phyloP scores from a whole-genome alignment of 345 rosid genomes.

The Euphorbia lathyris region DNA sequence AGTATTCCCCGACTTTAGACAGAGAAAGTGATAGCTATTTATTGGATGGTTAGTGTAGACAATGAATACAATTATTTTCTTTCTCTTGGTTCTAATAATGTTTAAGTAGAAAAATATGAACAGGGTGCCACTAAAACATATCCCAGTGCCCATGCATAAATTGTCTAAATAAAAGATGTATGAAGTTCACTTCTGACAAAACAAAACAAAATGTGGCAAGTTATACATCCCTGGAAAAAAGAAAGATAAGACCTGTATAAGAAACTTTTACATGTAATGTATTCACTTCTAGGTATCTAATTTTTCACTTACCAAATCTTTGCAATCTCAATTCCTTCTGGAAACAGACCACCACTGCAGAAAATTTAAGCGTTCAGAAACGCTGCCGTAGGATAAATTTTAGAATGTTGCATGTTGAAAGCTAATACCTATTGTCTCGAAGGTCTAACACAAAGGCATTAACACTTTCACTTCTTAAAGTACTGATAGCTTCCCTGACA shows the following conservation, averaged over 20 bases:
- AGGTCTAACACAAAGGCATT: conserved; percentile 87
- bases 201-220: too few species aligned
- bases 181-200: not conserved
- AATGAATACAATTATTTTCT: not conserved
- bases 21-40: not conserved
- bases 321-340: conserved; percentile 96
- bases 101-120: not conserved
- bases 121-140: not conserved
- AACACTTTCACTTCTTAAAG: conserved; percentile 60
- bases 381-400: conserved; percentile 21
- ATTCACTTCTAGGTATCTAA: not conserved
- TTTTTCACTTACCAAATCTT: conserved; percentile 69
- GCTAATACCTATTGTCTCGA: conserved; percentile 88
- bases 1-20: not conserved
- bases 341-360: conserved; percentile 95
- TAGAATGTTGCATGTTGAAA: conserved; percentile 20
- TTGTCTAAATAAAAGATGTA: not conserved
- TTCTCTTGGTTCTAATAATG: not conserved
- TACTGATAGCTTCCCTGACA: conserved; percentile 74
- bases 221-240: too few species aligned
- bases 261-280: not conserved
- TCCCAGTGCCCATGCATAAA: not conserved
- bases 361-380: conserved; percentile 42
- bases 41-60: not conserved
- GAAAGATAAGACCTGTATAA: not conserved